Percentiles rank a stretch among this genome's conserved stretches.
These are phyloP conservation scores for Saitozyma sp. DNA, from an alignment of 768 basidiomycete genomes.

Conservation along the genomic window DNA sequence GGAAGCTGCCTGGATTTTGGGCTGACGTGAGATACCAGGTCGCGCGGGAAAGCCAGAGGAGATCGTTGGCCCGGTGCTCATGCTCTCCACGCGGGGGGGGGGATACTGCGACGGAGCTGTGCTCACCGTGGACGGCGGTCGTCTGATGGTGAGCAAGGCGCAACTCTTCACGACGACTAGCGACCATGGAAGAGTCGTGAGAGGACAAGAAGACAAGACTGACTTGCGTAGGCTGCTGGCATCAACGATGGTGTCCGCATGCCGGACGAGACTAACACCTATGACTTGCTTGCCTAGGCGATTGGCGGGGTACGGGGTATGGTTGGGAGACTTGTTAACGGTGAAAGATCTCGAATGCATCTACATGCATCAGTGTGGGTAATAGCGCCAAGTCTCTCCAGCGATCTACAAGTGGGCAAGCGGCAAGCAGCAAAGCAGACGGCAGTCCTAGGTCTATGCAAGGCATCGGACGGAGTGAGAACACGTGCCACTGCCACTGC, in stretches of 20 bases:
- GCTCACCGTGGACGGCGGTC: conserved; percentile 42
- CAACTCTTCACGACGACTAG: too few species aligned
- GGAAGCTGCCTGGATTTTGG: not conserved
- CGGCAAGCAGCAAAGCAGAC: too few species aligned
- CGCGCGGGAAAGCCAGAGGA: conserved; percentile 47
- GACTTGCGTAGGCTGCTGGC: conserved; percentile 14
- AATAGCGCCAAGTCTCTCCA: too few species aligned
- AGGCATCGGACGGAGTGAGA: too few species aligned
- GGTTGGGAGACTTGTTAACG: too few species aligned
- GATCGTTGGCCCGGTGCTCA: conserved; percentile 45
- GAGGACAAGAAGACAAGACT: not conserved
- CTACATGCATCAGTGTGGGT: too few species aligned
- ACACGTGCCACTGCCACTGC: too few species aligned
- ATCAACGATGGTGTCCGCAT: conserved; percentile 30
- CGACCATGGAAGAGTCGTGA: too few species aligned
- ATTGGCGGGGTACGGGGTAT: too few species aligned
- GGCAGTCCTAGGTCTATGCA: too few species aligned
- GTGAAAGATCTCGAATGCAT: too few species aligned
- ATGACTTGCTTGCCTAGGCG: not conserved
- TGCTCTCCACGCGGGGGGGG: conserved; percentile 38
- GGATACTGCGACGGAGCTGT: conserved; percentile 44
- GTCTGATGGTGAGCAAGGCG: conserved; percentile 29
- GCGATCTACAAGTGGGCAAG: too few species aligned
- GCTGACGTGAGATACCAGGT: conserved; percentile 18
- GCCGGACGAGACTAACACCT: conserved; percentile 19